Percentiles rank a stretch among this genome's conserved stretches.
Evolutionary conservation across 1,284 basidiomycete species (phyloP).

Genomic region (Tylopilus orsonianus): DNA sequence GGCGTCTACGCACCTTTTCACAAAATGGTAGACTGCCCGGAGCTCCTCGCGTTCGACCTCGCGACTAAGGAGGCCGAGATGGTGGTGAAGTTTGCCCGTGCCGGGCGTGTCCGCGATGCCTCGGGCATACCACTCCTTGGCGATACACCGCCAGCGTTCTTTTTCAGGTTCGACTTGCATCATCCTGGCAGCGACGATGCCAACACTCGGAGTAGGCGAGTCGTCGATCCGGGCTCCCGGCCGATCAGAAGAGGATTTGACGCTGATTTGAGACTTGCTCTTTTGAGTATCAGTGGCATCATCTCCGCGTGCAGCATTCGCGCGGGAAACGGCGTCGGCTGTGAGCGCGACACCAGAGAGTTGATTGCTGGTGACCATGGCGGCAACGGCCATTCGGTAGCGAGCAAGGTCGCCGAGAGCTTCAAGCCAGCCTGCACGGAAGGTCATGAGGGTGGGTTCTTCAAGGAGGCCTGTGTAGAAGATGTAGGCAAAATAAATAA

Average conservation of each 20-base stretch:
- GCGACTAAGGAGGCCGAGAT: constrained; percentile 85
- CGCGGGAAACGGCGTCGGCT: constrained; percentile 45
- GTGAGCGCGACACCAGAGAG: constrained; percentile 45
- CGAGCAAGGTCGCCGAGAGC: constrained; percentile 94
- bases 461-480: constrained; percentile 92
- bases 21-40: constrained; percentile 89
- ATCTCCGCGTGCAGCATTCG: constrained; percentile 34
- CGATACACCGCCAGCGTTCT: constrained; percentile 89
- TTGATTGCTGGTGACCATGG: constrained; percentile 53
- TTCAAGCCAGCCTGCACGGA: constrained; percentile 90
- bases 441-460: constrained; percentile 68
- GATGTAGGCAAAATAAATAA: constrained; percentile 93
- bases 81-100: constrained; percentile 90
- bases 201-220: constrained; percentile 77
- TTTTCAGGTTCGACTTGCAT: constrained; percentile 90
- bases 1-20: constrained; percentile 73
- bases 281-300: constrained; percentile 9
- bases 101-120: constrained; percentile 89
- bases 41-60: constrained; percentile 84
- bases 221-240: constrained; percentile 61
- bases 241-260: constrained; percentile 49
- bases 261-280: constrained; percentile 31
- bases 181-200: constrained; percentile 80
- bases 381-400: constrained; percentile 92
- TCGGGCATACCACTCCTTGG: constrained; percentile 90